A percentile compares a stretch with the other conserved stretches of the same genome.
phyloP scores from a whole-genome alignment of 441 rosid species.

The Erodium chrysanthum region DNA sequence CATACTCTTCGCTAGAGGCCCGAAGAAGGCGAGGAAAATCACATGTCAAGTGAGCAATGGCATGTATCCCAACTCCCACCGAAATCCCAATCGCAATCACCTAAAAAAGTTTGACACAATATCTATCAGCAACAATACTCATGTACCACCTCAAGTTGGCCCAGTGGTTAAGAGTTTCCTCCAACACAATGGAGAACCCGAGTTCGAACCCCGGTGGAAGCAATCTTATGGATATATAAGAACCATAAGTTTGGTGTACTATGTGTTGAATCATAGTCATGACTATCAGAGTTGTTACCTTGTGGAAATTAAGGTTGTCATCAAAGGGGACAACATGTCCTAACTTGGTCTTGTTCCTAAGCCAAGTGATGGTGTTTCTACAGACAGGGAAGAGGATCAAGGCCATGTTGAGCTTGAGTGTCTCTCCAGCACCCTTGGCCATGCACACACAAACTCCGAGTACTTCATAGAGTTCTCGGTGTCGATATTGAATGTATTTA shows the following conservation, averaged over 20 bases:
- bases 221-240: too few relatives aligned
- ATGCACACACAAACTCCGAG: slow-evolving; percentile 50
- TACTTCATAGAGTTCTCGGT: slow-evolving; percentile 33
- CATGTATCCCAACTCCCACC: slow-evolving; percentile 42
- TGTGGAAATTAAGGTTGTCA: slow-evolving; percentile 58
- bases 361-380: slow-evolving; percentile 56
- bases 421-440: slow-evolving; percentile 68
- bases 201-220: too few relatives aligned
- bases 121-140: background rate
- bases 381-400: slow-evolving; percentile 51
- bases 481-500: slow-evolving; percentile 38
- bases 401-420: slow-evolving; percentile 58
- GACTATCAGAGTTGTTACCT: slow-evolving; percentile 26
- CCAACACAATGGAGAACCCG: too few relatives aligned
- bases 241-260: too few relatives aligned
- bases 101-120: slow-evolving; percentile 16
- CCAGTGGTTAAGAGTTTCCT: too few relatives aligned
- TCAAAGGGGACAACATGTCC: slow-evolving; percentile 45
- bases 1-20: slow-evolving; percentile 32
- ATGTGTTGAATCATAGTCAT: too few relatives aligned
- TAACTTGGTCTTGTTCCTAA: slow-evolving; percentile 42
- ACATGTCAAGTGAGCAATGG: slow-evolving; percentile 38
- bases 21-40: slow-evolving; percentile 37
- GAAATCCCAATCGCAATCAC: slow-evolving; percentile 43
- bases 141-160: too few relatives aligned